A percentile compares a stretch with the other conserved stretches of the same genome.
Evolutionary conservation across 257 asterid genomes (phyloP).

Genomic region (Hygrophila difformis): DNA sequence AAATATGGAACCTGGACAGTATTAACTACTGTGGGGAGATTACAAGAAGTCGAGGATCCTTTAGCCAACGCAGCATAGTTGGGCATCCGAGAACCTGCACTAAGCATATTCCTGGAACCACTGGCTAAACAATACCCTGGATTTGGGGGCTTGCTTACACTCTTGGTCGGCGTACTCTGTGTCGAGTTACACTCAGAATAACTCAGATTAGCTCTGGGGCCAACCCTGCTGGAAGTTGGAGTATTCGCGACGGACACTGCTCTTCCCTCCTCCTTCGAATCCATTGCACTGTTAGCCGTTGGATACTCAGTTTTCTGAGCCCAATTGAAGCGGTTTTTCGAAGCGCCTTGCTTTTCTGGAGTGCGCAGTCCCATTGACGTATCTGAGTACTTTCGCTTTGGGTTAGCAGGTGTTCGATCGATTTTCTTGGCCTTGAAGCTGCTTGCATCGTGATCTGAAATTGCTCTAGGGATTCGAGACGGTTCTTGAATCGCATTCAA

Average conservation of each 20-base stretch:
- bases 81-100: conserved; percentile 43
- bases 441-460: conserved; percentile 38
- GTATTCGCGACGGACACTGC: conserved; percentile 30
- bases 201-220: conserved; percentile 40
- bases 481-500: conserved; percentile 66
- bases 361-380: conserved; percentile 43
- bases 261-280: conserved; percentile 52
- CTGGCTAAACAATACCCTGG: conserved; percentile 47
- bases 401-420: conserved; percentile 68
- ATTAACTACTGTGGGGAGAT: conserved; percentile 38
- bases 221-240: conserved; percentile 58
- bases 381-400: conserved; percentile 36
- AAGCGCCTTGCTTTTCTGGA: conserved; percentile 56
- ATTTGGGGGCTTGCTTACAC: conserved; percentile 71
- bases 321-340: conserved; percentile 48
- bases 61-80: conserved; percentile 51
- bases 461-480: conserved; percentile 26
- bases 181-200: conserved; percentile 70
- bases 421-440: conserved; percentile 31
- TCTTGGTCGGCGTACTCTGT: conserved; percentile 80
- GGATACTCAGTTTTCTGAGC: conserved; percentile 44
- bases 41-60: conserved; percentile 55
- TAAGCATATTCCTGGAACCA: conserved; percentile 49
- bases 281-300: conserved; percentile 32
- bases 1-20: conserved; percentile 75